Base-by-base conservation (phyloP, 139 green algal species). In the Micractinium conductrix region DNA sequence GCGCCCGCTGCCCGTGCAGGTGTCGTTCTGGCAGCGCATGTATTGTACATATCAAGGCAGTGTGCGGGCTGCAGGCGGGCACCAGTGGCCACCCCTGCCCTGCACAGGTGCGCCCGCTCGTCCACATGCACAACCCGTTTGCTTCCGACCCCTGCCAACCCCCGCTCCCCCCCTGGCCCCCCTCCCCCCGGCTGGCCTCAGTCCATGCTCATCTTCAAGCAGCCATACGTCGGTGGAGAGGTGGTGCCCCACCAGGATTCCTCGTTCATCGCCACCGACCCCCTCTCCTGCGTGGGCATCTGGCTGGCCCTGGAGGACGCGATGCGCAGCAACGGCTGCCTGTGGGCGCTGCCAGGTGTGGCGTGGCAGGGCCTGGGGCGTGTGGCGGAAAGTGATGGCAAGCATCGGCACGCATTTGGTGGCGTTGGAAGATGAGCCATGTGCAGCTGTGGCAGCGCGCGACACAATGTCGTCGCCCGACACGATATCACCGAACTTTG, bases 231-330 rank as follows among this genome's bases (percentile, higher is more conserved):
- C 50, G 96, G 96, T 2, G 96, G 96, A 0, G 95, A 98, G 87
- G 96, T 99, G 72, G 88, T 96, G 53, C 85, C 92, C 21, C 93
- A 97, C 76, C 96, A 99, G 87, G 97, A 99, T 91, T 92, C 73
- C 81, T 92, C 93, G 9, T 99, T 99, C 88, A 90, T 99, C 40
- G 91, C 93, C 87, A 99, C 97, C 5, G 74, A 94, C 17, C 97
- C 97, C 10, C 88, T 91, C 14, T 95, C 92, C 21, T 95, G 91
- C 55, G 72, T 96, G 12, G 97, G 97, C 21, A 76, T 99, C 33
- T 99, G 97, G 97, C 87, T 98, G 81, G 97, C 97, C 0, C 74
- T 99, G 30, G 96, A 99, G 87, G 95, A 99, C 74, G 94, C 95
- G 10, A 97, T 87, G 0, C 42, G 84, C 53, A 87, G 93, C 24